Conservation (phyloP, 768 basidiomycete genomes). For the Psilocybe azurescens region DNA sequence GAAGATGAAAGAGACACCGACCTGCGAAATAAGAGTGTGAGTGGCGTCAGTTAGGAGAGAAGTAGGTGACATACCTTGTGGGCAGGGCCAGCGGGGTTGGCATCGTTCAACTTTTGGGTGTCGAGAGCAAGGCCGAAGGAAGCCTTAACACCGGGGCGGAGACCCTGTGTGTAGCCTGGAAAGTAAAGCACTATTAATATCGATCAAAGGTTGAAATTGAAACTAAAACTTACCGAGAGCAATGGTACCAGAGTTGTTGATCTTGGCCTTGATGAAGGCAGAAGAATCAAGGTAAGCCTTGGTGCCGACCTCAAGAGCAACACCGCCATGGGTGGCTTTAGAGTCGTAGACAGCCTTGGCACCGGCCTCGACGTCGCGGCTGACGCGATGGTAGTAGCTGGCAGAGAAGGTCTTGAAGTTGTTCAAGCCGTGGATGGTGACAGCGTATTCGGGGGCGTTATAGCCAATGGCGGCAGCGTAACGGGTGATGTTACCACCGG, state of each 20-base stretch:
- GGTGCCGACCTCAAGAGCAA: constrained; percentile 92
- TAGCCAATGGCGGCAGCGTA: constrained; percentile 94
- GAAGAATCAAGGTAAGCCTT: constrained; percentile 91
- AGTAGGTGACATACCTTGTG: constrained; percentile 64
- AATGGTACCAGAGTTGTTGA: constrained; percentile 95
- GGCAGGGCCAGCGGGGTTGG: constrained; percentile 62
- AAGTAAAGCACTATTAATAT: background rate
- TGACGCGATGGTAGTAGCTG: constrained; percentile 98
- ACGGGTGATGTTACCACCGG: constrained; percentile 88
- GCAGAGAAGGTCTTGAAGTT: constrained; percentile 94
- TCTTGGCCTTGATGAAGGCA: constrained; percentile 97
- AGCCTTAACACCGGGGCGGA: constrained; percentile 92
- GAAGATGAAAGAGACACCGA: constrained; percentile 77
- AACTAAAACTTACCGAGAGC: constrained; percentile 63
- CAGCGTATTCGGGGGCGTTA: constrained; percentile 95
- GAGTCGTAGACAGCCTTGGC: constrained; percentile 97
- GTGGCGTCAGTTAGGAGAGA: background rate
- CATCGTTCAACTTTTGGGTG: constrained; percentile 88
- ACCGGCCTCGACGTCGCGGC: constrained; percentile 89
- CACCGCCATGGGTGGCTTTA: constrained; percentile 85
- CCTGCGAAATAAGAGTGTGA: constrained; percentile 38
- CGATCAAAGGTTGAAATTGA: background rate
- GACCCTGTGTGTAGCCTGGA: constrained; percentile 87
- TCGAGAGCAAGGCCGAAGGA: constrained; percentile 95
- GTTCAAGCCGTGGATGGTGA: constrained; percentile 93